phyloP scores from a whole-genome alignment of 176 grass and related monocot genomes.

The Phoenix dactylifera region DNA sequence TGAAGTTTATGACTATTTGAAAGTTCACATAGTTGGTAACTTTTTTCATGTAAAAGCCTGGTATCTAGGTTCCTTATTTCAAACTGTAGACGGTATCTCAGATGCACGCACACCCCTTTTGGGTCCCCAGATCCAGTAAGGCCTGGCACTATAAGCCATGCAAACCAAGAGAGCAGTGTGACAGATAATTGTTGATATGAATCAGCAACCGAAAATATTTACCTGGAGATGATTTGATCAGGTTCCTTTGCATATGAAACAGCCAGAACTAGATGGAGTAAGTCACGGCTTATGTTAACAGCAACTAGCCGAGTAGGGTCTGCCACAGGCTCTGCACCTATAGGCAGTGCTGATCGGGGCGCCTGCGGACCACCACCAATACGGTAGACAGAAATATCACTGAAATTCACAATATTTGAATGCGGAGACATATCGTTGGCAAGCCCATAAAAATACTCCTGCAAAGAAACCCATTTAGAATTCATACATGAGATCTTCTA shows the following conservation, averaged over 20 bases:
- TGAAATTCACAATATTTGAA: conserved; percentile 89
- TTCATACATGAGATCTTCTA: neutral
- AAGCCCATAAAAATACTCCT: conserved; percentile 98
- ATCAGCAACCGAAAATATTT: conserved; percentile 1
- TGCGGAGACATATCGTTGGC: conserved; percentile 87
- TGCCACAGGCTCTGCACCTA: conserved; percentile 78
- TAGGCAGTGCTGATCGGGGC: conserved; percentile 76
- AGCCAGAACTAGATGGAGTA: conserved; percentile 76
- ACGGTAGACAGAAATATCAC: conserved; percentile 70
- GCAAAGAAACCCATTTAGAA: conserved; percentile 1
- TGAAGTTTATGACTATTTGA: no score
- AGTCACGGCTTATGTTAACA: conserved; percentile 85
- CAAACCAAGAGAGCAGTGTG: no score
- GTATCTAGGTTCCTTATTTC: no score
- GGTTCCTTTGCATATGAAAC: conserved; percentile 91
- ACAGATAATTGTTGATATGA: no score
- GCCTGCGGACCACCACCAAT: conserved; percentile 92
- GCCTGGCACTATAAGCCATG: no score
- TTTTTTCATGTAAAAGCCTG: no score
- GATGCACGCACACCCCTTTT: no score
- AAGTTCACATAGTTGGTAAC: no score
- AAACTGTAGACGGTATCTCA: no score
- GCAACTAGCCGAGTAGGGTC: conserved; percentile 64
- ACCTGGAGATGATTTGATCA: conserved; percentile 91
- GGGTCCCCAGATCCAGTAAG: no score